Evolutionary conservation across 768 basidiomycete species (phyloP), one percentile per base, ranked within the genome.

Genomic region (Roridomyces roridus): DNA sequence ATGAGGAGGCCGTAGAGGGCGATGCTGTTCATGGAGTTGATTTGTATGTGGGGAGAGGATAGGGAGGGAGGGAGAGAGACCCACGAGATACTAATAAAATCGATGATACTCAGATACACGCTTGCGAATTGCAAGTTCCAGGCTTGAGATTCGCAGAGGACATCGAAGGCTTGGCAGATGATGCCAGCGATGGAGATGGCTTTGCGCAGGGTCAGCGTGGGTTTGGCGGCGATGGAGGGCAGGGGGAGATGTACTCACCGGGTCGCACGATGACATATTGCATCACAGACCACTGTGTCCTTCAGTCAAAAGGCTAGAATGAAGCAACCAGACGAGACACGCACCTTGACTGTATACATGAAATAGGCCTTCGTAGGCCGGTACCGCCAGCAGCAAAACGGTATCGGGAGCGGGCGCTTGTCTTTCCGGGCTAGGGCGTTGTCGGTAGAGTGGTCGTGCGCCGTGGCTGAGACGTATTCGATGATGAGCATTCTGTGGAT

Each of bases 311-410:
- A 37, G 24, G 51, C 6, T 14, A 6, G 29, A 7, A 31, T 31
- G n/a, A 55, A 23, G 23, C 15, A 29, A 59, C 23, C 46, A 23
- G 31, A 51, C 15, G 25, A 20, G 35, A 11, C 8, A 15, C 71
- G 12, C 55, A 90, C 92, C 77, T 92, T 93, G 67, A 93, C 73
- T 8, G 91, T 88, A 67, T 94, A 88, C 86, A 96, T 91, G 70
- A 96, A 96, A 73, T 96, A 94, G 1, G 88, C 78, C 77, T 92
- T 94, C 9, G 91, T 91, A 0, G 92, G 91, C 8, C 91, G 78
- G 68, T 89, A 94, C 64, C 89, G 77, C 86, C 87, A 91, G 66
- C 80, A 93, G 70, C 91, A 92, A 65, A 94, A 86, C 6, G 91
- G 92, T n/a, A 92, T 68, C 10, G 92, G 92, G 10, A 96, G 73